Evolutionary conservation across 1,284 basidiomycete species (phyloP).

Genomic region (Baeospora myosura): DNA sequence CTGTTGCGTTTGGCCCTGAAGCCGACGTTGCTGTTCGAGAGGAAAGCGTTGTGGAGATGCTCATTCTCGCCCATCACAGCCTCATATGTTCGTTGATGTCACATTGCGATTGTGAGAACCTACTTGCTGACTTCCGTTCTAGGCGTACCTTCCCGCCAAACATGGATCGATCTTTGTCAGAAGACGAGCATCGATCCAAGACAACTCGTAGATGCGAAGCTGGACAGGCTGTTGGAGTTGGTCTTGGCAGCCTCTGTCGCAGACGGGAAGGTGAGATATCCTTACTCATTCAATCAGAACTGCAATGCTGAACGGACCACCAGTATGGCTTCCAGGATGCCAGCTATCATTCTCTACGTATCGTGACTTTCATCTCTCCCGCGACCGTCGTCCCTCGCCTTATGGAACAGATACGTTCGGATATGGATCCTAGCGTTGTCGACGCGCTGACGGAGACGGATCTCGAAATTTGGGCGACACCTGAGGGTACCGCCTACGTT

Average conservation of each 20-base stretch:
- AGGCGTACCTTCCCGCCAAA: constrained; percentile 52
- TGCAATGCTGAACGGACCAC: background rate
- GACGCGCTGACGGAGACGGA: constrained; percentile 66
- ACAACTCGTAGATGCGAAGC: constrained; percentile 42
- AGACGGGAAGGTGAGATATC: constrained; percentile 34
- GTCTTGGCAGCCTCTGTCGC: constrained; percentile 40
- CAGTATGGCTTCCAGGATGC: constrained; percentile 54
- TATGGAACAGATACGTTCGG: constrained; percentile 55
- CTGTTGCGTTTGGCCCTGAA: constrained; percentile 35
- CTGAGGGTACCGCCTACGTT: constrained; percentile 69
- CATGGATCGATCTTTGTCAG: constrained; percentile 83
- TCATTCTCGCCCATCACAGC: constrained; percentile 74
- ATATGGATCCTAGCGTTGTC: constrained; percentile 55
- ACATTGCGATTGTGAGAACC: background rate
- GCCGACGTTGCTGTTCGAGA: constrained; percentile 32
- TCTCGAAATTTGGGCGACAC: constrained; percentile 78
- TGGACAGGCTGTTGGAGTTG: constrained; percentile 43
- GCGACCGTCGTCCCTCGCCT: constrained; percentile 58
- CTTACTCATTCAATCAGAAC: background rate
- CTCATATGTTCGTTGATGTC: constrained; percentile 44
- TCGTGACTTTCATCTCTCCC: constrained; percentile 76
- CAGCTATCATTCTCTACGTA: constrained; percentile 68
- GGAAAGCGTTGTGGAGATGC: constrained; percentile 42
- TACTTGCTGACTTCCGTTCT: background rate
- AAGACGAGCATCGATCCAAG: constrained; percentile 63